Percentiles rank a stretch among this genome's conserved stretches.
Conservation (phyloP, 257 asterid genomes). For the Capsicum pubescens region DNA sequence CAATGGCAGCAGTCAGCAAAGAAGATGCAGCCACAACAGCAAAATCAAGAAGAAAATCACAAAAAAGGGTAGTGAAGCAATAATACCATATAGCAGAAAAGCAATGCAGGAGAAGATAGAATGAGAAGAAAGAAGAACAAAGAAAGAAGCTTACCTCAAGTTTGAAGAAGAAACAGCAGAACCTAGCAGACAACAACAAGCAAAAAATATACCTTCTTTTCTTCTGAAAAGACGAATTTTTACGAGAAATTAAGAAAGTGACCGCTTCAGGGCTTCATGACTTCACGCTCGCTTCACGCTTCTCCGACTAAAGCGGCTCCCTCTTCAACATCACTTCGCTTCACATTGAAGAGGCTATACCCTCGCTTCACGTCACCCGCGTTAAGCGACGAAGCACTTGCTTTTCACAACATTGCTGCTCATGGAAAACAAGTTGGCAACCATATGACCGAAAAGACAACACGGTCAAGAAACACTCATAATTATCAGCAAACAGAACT, state of each 20-base stretch:
- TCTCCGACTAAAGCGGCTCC: neutral
- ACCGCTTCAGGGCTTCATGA: neutral
- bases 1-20: neutral
- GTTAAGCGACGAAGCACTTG: neutral
- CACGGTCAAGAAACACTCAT: neutral
- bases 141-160: neutral
- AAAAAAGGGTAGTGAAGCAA: neutral
- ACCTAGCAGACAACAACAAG: neutral
- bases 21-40: neutral
- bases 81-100: neutral
- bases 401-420: neutral
- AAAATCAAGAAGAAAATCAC: neutral
- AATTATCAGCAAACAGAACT: neutral
- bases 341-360: neutral
- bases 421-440: conserved; percentile 1
- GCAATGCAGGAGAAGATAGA: neutral
- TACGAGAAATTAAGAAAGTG: neutral
- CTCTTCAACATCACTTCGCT: neutral
- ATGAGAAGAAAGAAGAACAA: neutral
- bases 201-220: neutral
- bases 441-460: neutral
- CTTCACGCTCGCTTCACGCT: neutral
- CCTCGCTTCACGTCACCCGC: neutral
- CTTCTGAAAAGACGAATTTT: neutral
- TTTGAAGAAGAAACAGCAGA: neutral